Conservation (phyloP, 2,329 filamentous ascomycete species). For the Fusarium coicis region DNA sequence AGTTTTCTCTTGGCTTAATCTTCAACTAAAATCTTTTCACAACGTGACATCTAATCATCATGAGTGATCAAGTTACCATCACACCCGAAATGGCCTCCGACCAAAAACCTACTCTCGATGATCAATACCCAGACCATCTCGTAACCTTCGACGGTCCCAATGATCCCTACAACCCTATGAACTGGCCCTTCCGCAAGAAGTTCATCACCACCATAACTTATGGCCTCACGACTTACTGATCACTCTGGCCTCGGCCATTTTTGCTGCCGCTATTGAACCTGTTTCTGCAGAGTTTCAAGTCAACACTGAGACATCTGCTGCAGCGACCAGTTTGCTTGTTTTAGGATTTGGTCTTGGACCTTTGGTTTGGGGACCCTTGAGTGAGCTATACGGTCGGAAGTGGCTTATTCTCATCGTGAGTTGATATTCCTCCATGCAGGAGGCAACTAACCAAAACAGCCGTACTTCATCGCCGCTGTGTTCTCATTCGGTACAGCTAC, state of each 20-base stretch:
- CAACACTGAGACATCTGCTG: background rate
- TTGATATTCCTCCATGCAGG: no score
- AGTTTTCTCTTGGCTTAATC: no score
- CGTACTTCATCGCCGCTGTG: background rate
- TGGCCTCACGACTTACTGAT: conserved; percentile 4
- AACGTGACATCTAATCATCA: no score
- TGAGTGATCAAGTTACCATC: background rate
- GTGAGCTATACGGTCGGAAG: background rate
- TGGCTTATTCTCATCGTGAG: background rate
- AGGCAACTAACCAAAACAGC: background rate
- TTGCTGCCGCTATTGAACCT: background rate
- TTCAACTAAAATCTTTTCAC: no score
- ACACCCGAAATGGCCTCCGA: background rate
- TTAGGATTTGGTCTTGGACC: background rate
- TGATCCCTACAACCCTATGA: background rate
- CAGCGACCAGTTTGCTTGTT: background rate
- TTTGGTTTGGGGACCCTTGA: background rate
- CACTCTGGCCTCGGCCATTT: background rate
- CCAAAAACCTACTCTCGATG: background rate
- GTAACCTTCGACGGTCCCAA: background rate
- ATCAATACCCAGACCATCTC: background rate
- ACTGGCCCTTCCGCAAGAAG: background rate
- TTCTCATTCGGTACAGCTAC: background rate
- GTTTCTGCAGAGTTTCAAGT: background rate
- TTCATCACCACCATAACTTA: background rate